phyloP scores from a whole-genome alignment of 495 filamentous ascomycete species.

The Letharia lupina region DNA sequence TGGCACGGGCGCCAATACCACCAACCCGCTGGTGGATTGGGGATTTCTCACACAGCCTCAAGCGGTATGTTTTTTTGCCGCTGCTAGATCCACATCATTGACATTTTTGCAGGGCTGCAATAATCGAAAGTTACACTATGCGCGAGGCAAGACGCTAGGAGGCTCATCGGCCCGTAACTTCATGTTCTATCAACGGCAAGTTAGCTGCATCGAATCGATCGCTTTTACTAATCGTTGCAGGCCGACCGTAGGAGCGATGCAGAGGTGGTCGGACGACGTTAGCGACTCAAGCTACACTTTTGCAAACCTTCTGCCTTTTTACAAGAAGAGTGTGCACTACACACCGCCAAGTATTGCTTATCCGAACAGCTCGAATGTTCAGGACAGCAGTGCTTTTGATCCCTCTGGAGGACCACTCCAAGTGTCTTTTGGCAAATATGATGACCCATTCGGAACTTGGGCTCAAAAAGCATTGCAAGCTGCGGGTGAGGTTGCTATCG shows the following conservation, averaged over 20 bases:
- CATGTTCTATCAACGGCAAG: slow-evolving; percentile 34
- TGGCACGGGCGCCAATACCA: slow-evolving; percentile 22
- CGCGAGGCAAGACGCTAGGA: slow-evolving; percentile 27
- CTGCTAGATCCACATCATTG: too few relatives aligned
- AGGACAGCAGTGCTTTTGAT: slow-evolving; percentile 25
- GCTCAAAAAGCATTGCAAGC: slow-evolving; percentile 26
- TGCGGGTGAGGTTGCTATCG: slow-evolving; percentile 29
- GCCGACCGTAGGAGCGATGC: slow-evolving; percentile 29
- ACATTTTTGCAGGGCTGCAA: neutral
- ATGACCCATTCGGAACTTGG: slow-evolving; percentile 33
- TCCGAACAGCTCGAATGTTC: slow-evolving; percentile 18
- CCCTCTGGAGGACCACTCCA: slow-evolving; percentile 29
- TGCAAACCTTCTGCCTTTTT: too few relatives aligned
- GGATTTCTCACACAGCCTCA: slow-evolving; percentile 38
- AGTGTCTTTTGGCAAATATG: slow-evolving; percentile 31
- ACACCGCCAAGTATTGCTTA: slow-evolving; percentile 21
- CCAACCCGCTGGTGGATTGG: slow-evolving; percentile 41
- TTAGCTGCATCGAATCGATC: slow-evolving; percentile 9
- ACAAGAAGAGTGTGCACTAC: slow-evolving; percentile 18
- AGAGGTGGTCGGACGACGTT: slow-evolving; percentile 51
- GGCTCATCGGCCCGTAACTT: slow-evolving; percentile 27
- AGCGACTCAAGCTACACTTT: slow-evolving; percentile 32
- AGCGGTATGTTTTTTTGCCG: slow-evolving; percentile 16
- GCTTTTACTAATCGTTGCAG: neutral
- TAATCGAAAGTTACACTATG: slow-evolving; percentile 33